Conservation (phyloP, 73 alveolate species). For the Chromera velia region DNA sequence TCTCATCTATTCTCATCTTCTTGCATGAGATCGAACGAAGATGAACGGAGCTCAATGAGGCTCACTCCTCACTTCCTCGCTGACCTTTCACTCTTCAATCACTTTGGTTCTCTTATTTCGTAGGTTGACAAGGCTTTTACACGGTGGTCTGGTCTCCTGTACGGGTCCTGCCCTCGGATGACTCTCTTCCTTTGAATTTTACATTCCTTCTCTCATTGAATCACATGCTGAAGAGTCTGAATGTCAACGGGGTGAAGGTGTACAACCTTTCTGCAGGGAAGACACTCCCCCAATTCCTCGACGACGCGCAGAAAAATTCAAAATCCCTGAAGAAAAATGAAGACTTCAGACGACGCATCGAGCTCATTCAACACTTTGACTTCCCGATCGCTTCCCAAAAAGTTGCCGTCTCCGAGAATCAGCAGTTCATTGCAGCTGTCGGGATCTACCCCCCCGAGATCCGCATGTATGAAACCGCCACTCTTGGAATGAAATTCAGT, state of each 20-base stretch:
- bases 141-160: too few species aligned
- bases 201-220: too few species aligned
- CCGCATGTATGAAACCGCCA: constrained; percentile 74
- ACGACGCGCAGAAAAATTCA: constrained; percentile 60
- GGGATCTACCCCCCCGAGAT: constrained; percentile 91
- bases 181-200: too few species aligned
- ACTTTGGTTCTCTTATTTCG: too few species aligned
- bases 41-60: too few species aligned
- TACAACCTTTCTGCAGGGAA: constrained; percentile 70
- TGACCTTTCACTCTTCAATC: too few species aligned
- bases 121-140: too few species aligned
- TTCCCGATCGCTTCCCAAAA: constrained; percentile 63
- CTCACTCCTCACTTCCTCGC: too few species aligned
- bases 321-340: constrained; percentile 45
- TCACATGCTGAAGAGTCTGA: too few species aligned
- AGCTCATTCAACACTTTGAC: constrained; percentile 72
- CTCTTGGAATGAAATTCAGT: constrained; percentile 81
- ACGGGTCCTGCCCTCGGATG: too few species aligned
- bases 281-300: constrained; percentile 60
- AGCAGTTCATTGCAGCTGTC: constrained; percentile 70
- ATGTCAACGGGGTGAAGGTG: constrained; percentile 58
- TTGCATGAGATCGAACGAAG: too few species aligned
- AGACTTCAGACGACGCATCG: constrained; percentile 59
- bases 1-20: too few species aligned
- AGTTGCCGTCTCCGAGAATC: constrained; percentile 66